Evolutionary conservation across 2,329 filamentous ascomycete genomes (phyloP).

Genomic region (Alternaria sp.): DNA sequence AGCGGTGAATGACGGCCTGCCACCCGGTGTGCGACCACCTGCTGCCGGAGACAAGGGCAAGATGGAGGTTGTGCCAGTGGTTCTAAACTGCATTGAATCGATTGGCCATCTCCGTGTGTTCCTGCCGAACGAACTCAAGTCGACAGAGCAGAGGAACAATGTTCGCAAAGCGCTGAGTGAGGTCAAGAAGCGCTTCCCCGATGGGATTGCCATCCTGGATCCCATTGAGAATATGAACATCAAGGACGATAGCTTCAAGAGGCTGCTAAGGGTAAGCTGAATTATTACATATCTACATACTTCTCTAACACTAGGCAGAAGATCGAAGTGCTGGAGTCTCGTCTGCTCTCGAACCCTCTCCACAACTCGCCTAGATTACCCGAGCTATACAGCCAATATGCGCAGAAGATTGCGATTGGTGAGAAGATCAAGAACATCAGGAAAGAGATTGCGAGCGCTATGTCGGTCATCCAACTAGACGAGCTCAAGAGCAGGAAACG

Average conservation of each 20-base stretch:
- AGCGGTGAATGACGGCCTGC: slow-evolving; percentile 71
- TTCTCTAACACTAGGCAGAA: slow-evolving; percentile 65
- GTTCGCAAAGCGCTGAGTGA: slow-evolving; percentile 76
- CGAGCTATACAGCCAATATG: slow-evolving; percentile 87
- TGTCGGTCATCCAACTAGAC: slow-evolving; percentile 91
- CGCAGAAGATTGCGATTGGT: slow-evolving; percentile 75
- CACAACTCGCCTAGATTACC: slow-evolving; percentile 88
- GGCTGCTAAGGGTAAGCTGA: slow-evolving; percentile 70
- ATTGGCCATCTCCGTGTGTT: slow-evolving; percentile 86
- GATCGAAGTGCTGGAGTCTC: slow-evolving; percentile 95
- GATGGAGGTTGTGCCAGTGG: slow-evolving; percentile 84
- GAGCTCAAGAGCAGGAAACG: slow-evolving; percentile 96
- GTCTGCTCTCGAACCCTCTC: slow-evolving; percentile 85
- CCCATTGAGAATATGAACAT: slow-evolving; percentile 98
- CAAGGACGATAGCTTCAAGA: slow-evolving; percentile 90
- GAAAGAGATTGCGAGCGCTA: slow-evolving; percentile 83
- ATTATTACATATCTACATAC: not conserved
- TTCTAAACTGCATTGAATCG: slow-evolving; percentile 83
- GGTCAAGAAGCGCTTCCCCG: slow-evolving; percentile 86
- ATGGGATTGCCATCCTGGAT: slow-evolving; percentile 87
- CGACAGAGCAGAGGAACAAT: slow-evolving; percentile 71
- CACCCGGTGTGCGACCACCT: slow-evolving; percentile 68
- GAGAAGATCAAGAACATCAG: slow-evolving; percentile 87
- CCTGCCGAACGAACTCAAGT: slow-evolving; percentile 78
- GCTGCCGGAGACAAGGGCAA: slow-evolving; percentile 70